phyloP scores from a whole-genome alignment of 2,329 filamentous ascomycete species.

The Hypoxylon sp. region DNA sequence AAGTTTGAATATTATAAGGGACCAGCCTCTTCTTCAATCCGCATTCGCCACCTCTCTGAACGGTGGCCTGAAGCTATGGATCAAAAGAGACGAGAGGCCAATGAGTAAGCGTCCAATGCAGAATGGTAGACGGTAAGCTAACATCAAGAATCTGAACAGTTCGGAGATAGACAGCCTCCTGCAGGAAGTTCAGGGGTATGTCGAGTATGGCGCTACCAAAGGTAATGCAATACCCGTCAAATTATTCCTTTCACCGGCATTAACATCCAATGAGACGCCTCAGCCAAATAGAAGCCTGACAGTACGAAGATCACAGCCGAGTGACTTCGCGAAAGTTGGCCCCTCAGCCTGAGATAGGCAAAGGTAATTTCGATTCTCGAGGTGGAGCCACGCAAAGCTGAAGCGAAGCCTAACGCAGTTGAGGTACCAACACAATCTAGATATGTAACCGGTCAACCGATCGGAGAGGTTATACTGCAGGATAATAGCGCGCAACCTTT shows the following conservation, averaged over 20 bases:
- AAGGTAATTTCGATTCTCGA: constrained; percentile 20
- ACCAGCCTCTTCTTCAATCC: constrained; percentile 42
- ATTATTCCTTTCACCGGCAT: constrained; percentile 14
- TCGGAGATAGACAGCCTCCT: constrained; percentile 43
- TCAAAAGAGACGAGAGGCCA: constrained; percentile 31
- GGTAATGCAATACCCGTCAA: constrained; percentile 24
- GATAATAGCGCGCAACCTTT: constrained; percentile 18
- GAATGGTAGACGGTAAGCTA: constrained; percentile 15
- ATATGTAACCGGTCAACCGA: constrained; percentile 19
- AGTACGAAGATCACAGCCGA: constrained; percentile 24
- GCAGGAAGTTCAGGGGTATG: constrained; percentile 41
- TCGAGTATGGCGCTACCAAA: constrained; percentile 16
- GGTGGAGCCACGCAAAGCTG: constrained; percentile 24
- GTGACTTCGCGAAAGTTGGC: constrained; percentile 20
- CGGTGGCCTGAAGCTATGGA: constrained; percentile 14
- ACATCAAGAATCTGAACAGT: constrained; percentile 18
- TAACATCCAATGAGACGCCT: constrained; percentile 33
- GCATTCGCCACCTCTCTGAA: constrained; percentile 24
- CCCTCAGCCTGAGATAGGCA: constrained; percentile 6
- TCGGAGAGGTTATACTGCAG: constrained; percentile 19
- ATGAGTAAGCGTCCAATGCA: constrained; percentile 40
- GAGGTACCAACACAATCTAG: constrained; percentile 21
- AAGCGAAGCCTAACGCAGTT: constrained; percentile 21
- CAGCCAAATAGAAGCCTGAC: constrained; percentile 5
- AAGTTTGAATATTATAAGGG: constrained; percentile 44